Evolutionary conservation across 305 asterid species (phyloP).

Genomic region (Fraxinus sp.): DNA sequence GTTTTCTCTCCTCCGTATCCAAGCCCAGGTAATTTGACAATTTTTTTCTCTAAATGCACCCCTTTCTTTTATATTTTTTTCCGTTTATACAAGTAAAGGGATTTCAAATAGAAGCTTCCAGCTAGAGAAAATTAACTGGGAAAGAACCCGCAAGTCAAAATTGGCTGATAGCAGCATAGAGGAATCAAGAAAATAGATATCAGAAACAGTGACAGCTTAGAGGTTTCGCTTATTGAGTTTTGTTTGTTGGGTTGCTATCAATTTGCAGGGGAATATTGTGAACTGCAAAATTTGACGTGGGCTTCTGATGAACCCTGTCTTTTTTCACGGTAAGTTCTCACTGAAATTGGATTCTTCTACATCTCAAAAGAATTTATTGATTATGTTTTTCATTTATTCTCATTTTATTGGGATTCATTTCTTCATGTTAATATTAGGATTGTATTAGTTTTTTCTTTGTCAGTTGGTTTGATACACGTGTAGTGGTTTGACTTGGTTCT

Average conservation of each 20-base stretch:
- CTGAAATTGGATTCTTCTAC: neutral
- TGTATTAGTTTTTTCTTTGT: neutral
- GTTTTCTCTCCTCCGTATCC: neutral
- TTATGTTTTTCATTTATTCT: neutral
- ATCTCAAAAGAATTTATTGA: neutral
- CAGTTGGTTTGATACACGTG: neutral
- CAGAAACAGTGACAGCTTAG: neutral
- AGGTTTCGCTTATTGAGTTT: neutral
- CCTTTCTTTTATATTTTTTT: neutral
- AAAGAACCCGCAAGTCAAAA: neutral
- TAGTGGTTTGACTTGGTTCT: neutral
- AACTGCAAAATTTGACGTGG: neutral
- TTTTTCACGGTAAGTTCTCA: neutral
- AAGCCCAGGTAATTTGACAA: neutral
- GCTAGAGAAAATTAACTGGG: neutral
- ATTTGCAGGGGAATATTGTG: neutral
- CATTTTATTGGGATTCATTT: neutral
- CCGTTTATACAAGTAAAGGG: neutral
- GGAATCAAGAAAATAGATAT: neutral
- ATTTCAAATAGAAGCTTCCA: conserved; percentile 2
- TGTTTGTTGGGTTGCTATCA: neutral
- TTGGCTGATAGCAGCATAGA: conserved; percentile 1
- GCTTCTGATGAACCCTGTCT: neutral
- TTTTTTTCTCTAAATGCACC: neutral
- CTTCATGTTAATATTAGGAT: neutral